These are phyloP conservation scores for Chytridium lagenaria DNA, from an alignment of 371 early-diverging fungal species.

Conservation along the genomic window DNA sequence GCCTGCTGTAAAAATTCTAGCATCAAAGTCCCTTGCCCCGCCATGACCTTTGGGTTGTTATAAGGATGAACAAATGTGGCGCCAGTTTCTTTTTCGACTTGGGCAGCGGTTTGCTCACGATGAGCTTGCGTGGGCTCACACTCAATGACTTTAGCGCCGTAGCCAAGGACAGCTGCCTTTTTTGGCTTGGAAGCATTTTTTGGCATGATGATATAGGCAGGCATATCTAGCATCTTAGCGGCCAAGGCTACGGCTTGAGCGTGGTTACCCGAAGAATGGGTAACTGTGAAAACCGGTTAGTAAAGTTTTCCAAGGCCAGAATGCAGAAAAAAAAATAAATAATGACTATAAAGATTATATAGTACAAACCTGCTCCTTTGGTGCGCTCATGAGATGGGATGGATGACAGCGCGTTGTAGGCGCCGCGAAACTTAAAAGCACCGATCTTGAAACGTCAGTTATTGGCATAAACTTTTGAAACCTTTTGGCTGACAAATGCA, in stretches of 20 bases:
- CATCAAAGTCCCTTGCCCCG: constrained; percentile 67
- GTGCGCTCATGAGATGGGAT: background rate
- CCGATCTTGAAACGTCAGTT: constrained; percentile 41
- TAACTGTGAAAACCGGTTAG: background rate
- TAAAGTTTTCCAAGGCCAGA: no score
- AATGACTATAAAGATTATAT: background rate
- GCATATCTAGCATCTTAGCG: constrained; percentile 47
- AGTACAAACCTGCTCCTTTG: constrained; percentile 30
- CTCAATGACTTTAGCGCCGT: constrained; percentile 58
- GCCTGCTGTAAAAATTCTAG: constrained; percentile 59
- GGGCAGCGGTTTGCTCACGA: constrained; percentile 23
- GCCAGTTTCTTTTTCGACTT: constrained; percentile 28
- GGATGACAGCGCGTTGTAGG: constrained; percentile 53
- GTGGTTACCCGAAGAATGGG: constrained; percentile 25
- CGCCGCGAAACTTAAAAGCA: constrained; percentile 67
- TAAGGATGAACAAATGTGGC: constrained; percentile 40
- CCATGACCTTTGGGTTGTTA: constrained; percentile 52
- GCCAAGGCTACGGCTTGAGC: constrained; percentile 45
- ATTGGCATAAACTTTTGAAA: background rate
- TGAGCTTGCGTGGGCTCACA: constrained; percentile 36
- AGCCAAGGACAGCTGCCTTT: constrained; percentile 58
- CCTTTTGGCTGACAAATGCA: background rate
- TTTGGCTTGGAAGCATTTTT: constrained; percentile 57
- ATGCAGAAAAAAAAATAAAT: background rate
- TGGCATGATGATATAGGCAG: constrained; percentile 65